Conservation (phyloP, 805 yeast species). For the Ogataea thermomethanolica region DNA sequence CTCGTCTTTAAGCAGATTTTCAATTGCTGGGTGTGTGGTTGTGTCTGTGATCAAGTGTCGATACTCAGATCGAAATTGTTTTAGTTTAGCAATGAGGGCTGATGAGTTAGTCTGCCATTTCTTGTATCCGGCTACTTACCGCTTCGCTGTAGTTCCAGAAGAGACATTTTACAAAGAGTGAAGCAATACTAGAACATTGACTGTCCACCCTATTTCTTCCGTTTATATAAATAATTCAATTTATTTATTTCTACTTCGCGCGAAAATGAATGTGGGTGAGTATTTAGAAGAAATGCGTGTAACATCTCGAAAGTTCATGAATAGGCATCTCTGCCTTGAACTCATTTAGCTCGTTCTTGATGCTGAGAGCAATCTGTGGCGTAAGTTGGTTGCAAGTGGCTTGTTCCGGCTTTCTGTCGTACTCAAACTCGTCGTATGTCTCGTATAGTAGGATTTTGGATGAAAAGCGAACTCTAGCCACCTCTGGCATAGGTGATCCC, state of each 20-base stretch:
- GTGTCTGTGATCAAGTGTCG: constrained; percentile 32
- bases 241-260: constrained; percentile 7
- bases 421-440: constrained; percentile 77
- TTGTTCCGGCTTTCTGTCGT: constrained; percentile 88
- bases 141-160: constrained; percentile 26
- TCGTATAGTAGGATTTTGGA: constrained; percentile 80
- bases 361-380: constrained; percentile 79
- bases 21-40: constrained; percentile 26
- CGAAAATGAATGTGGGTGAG: not conserved
- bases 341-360: constrained; percentile 78
- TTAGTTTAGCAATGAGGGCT: constrained; percentile 21
- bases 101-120: constrained; percentile 1
- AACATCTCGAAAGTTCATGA: constrained; percentile 72
- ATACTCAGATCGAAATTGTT: constrained; percentile 18
- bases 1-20: constrained; percentile 26
- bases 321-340: constrained; percentile 79
- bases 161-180: constrained; percentile 8
- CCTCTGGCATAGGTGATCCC: constrained; percentile 5
- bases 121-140: constrained; percentile 14
- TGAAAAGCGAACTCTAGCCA: constrained; percentile 52
- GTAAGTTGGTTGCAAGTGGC: constrained; percentile 92
- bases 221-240: constrained; percentile 1
- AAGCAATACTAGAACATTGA: constrained; percentile 1
- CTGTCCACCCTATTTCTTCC: no score
- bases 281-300: constrained; percentile 73